phyloP scores from a whole-genome alignment of 1,139 yeast genomes.

The Dujonia santamariae region DNA sequence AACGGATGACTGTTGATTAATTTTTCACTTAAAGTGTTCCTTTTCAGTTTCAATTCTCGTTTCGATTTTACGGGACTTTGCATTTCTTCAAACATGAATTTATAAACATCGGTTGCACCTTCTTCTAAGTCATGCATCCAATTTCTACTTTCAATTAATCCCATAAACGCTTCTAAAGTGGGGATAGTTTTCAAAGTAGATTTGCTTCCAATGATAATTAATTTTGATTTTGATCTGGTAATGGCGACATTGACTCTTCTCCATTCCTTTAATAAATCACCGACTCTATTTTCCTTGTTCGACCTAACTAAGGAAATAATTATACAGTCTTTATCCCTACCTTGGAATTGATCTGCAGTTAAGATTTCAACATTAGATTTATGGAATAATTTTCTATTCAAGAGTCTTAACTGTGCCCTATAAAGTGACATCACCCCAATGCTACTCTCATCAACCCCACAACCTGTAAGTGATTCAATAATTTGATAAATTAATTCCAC shows the following conservation, averaged over 20 bases:
- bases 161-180: constrained; percentile 61
- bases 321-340: constrained; percentile 89
- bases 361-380: constrained; percentile 62
- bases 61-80: constrained; percentile 3
- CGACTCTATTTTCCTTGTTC: constrained; percentile 63
- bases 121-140: constrained; percentile 65
- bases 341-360: constrained; percentile 96
- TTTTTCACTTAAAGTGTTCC: constrained; percentile 6
- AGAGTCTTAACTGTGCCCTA: constrained; percentile 68
- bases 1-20: constrained; percentile 19
- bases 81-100: constrained; percentile 11
- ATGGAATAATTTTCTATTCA: constrained; percentile 42
- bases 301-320: constrained; percentile 85
- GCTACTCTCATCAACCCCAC: constrained; percentile 58
- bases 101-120: constrained; percentile 38
- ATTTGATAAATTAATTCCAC: constrained; percentile 62
- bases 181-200: constrained; percentile 55
- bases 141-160: constrained; percentile 50
- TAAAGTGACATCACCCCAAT: constrained; percentile 91
- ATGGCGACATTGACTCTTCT: constrained; percentile 91
- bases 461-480: constrained; percentile 52
- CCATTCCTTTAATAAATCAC: constrained; percentile 84
- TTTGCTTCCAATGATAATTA: constrained; percentile 77
- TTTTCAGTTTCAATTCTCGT: background rate
- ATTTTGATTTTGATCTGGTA: constrained; percentile 83